These are phyloP conservation scores for Lentinula lateritia DNA, from an alignment of 768 basidiomycete species.

Conservation along the genomic window DNA sequence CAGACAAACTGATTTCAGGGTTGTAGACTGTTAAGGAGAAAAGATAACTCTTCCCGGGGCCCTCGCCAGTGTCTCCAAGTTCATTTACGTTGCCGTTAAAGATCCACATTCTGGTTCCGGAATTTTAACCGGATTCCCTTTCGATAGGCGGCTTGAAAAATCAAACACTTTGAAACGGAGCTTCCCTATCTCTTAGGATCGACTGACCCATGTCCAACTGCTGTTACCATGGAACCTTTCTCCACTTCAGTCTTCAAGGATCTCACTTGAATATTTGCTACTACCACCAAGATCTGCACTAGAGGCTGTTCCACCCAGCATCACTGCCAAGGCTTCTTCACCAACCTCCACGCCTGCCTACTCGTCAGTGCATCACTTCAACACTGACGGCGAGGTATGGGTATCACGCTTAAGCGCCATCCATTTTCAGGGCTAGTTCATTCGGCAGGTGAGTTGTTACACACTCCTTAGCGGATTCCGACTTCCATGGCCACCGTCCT, in stretches of 20 bases:
- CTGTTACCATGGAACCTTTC: constrained; percentile 86
- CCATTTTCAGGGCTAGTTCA: constrained; percentile 89
- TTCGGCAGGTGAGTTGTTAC: constrained; percentile 89
- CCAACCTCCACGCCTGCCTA: constrained; percentile 75
- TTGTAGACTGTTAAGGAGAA: no score
- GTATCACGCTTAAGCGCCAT: constrained; percentile 85
- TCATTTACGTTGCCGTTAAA: no score
- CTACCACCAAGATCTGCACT: constrained; percentile 87
- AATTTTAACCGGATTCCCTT: no score
- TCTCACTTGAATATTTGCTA: constrained; percentile 87
- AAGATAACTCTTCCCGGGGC: no score
- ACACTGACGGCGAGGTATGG: constrained; percentile 78
- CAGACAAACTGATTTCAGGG: no score
- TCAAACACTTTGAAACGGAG: no score
- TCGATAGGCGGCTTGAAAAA: no score
- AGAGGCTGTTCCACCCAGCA: constrained; percentile 71
- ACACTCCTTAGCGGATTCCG: constrained; percentile 83
- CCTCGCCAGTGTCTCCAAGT: no score
- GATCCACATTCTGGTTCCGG: no score
- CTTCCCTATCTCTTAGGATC: no score
- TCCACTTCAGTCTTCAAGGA: constrained; percentile 85
- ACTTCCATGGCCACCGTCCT: constrained; percentile 86
- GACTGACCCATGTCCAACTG: constrained; percentile 84
- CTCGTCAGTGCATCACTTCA: constrained; percentile 67
- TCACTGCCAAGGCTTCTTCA: constrained; percentile 77